Percentiles rank a stretch among this genome's conserved stretches.
Evolutionary conservation across 306 rosid genomes (phyloP).

Genomic region (Rubus idaeus): DNA sequence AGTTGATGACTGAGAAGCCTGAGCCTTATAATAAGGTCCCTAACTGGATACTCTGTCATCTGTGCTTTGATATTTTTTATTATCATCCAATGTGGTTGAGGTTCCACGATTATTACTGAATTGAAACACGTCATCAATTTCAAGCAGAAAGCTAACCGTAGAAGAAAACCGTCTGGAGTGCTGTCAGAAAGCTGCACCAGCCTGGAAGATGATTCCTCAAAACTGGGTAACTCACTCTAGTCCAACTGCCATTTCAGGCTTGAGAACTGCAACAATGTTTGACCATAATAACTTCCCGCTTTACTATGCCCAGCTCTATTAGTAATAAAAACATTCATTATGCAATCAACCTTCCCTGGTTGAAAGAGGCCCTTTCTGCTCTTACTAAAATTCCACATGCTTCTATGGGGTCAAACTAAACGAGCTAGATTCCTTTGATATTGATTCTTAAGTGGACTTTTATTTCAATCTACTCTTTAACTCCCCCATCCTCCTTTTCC

Average conservation of each 20-base stretch:
- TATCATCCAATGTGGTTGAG: not conserved
- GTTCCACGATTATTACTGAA: not conserved
- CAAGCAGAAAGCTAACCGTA: slow-evolving; percentile 9
- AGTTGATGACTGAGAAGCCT: slow-evolving; percentile 32
- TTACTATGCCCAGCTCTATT: not conserved
- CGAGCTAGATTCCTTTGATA: not conserved
- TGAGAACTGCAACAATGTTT: not conserved
- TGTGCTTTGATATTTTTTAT: not conserved
- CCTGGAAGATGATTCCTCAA: not conserved
- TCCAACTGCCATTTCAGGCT: not conserved
- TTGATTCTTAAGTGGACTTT: not conserved
- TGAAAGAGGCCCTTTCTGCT: slow-evolving; percentile 11
- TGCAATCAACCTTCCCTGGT: slow-evolving; percentile 1
- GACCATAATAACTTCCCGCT: not conserved
- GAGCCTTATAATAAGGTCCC: slow-evolving; percentile 21
- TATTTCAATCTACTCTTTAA: no score
- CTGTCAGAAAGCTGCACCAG: slow-evolving; percentile 10
- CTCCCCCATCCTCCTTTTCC: not conserved
- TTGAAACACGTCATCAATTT: not conserved
- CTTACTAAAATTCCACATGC: slow-evolving; percentile 12
- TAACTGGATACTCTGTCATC: not conserved
- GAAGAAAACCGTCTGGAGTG: not conserved
- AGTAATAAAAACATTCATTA: slow-evolving; percentile 8
- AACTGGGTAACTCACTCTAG: slow-evolving; percentile 5
- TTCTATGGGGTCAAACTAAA: not conserved